phyloP scores from a whole-genome alignment of 164 flowering plant species.

The Hamamelis virginiana region DNA sequence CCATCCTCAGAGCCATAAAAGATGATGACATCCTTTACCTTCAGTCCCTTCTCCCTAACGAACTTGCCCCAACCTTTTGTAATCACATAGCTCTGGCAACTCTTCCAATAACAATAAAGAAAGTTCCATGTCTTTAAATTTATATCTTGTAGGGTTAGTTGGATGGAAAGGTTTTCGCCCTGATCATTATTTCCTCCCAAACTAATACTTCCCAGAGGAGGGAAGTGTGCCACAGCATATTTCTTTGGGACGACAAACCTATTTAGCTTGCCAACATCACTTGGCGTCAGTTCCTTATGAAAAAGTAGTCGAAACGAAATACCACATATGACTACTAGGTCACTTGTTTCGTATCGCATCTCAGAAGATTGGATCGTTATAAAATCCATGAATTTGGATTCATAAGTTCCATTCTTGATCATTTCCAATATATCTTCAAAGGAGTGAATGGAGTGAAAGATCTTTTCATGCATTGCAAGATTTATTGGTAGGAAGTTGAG shows the following conservation, averaged over 20 bases:
- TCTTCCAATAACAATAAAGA: conserved; percentile 9
- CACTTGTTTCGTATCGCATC: not conserved
- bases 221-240: conserved; percentile 14
- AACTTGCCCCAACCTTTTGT: conserved; percentile 19
- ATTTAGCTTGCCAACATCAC: conserved; percentile 19
- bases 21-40: not conserved
- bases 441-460: conserved; percentile 7
- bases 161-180: too few species aligned
- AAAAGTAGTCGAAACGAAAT: conserved; percentile 8
- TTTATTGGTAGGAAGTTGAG: not conserved
- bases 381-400: not conserved
- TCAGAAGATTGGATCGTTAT: not conserved
- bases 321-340: too few species aligned
- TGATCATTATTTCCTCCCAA: too few species aligned
- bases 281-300: conserved; percentile 12
- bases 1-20: not conserved
- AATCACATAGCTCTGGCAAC: conserved; percentile 12
- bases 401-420: conserved; percentile 17
- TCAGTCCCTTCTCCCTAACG: conserved; percentile 8
- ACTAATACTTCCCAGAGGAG: not conserved
- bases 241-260: conserved; percentile 18
- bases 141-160: not conserved
- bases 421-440: conserved; percentile 9
- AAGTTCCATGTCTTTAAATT: conserved; percentile 12
- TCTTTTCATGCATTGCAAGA: not conserved